Conservation (phyloP, 352 stramenopile species). For the Phytophthora sansomeana region DNA sequence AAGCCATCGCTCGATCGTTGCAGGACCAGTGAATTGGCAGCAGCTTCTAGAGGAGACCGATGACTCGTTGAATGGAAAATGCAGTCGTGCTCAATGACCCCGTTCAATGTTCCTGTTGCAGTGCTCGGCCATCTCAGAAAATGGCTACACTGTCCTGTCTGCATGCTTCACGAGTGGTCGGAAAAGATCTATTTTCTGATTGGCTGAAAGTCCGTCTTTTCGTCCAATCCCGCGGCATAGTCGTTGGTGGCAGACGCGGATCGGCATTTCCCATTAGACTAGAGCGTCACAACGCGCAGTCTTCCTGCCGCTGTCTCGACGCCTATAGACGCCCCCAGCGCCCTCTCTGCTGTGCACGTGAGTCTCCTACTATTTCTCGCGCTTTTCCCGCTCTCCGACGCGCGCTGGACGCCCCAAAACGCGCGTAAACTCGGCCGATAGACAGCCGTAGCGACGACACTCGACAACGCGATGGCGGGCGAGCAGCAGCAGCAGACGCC, state of each 20-base stretch:
- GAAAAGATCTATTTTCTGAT: not conserved
- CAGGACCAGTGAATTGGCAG: conserved; percentile 62
- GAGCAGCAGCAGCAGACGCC: conserved; percentile 35
- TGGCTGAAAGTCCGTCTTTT: conserved; percentile 5
- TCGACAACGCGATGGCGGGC: conserved; percentile 28
- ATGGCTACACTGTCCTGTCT: too few relatives aligned
- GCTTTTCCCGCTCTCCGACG: conserved; percentile 1
- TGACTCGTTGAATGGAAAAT: not conserved
- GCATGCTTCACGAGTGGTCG: not conserved
- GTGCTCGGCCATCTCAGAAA: not conserved
- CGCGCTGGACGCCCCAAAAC: conserved; percentile 5
- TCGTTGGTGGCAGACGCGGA: conserved; percentile 40
- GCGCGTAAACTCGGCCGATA: not conserved
- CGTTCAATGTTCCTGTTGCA: not conserved
- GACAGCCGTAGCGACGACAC: conserved; percentile 21
- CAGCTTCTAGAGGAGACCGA: not conserved
- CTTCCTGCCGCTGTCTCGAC: conserved; percentile 5
- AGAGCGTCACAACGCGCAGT: not conserved
- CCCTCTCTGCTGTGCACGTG: not conserved
- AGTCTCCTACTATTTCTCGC: not conserved
- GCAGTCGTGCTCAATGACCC: not conserved
- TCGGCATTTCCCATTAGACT: conserved; percentile 33
- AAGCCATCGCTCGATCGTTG: conserved; percentile 80
- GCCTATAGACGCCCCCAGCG: not conserved
- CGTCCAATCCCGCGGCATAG: conserved; percentile 32